Evolutionary conservation across 2,329 filamentous ascomycete genomes (phyloP), one percentile per base, ranked within the genome.

Genomic region (Fusarium coicis): DNA sequence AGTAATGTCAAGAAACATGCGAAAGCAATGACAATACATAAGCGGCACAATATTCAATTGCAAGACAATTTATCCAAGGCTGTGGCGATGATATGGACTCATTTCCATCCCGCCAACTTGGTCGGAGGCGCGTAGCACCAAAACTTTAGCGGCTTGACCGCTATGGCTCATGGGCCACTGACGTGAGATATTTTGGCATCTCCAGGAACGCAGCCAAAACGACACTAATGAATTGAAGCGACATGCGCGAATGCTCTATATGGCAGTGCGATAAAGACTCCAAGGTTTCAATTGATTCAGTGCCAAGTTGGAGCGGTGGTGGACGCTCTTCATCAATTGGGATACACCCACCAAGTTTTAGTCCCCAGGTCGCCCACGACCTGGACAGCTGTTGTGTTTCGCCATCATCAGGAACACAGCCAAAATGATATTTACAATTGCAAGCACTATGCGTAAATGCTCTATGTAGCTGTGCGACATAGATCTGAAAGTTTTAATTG

Each of bases 371-470:
- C 3, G 4, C 10, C 10, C 18, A 26, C 1, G 0, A 44, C 1
- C 8, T 26, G 1, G 4, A 18, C 7, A 9, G 2, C 16, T 18
- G 2, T 2, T 8, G 0, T 12, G 1, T 44, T 44, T 12, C 7
- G 4, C n/a, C 0, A 26, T 6, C 7, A 26, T 0, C 23, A 9
- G 23, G 10, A 44, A 44, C 23, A 4, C 5, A 26, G 1, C 23
- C 5, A 26, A 44, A 44, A 19, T 2, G 4, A 9, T 19, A 4
- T 5, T 23, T 44, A 1, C 1, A 26, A 44, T 4, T 44, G 0
- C 0, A 19, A 44, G 1, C 10, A 3, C 7, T 1, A 6, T 14
- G 4, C 10, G 4, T 7, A 26, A 26, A 6, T 26, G 7, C 0
- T 9, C 16, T 9, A 11, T 3, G 2, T 9, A 19, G 11, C 23